A percentile compares a stretch with the other conserved stretches of the same genome.
These are phyloP conservation scores for Ascochyta pisi DNA, from an alignment of 2,329 filamentous ascomycete species.

Conservation along the genomic window DNA sequence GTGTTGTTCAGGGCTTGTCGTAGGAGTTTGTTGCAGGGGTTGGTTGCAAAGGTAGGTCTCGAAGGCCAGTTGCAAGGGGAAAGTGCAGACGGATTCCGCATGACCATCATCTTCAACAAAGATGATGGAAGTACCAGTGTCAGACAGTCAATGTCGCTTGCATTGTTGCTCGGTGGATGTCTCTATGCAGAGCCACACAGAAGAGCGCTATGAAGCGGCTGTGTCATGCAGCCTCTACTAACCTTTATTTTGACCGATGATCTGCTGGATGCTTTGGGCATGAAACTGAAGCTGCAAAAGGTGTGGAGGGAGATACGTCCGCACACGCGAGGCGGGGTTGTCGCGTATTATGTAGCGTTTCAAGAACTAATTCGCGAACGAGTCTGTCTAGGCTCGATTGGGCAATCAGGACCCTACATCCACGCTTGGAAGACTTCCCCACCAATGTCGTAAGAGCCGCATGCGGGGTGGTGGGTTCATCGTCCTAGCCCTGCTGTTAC, in stretches of 20 bases:
- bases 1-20: not conserved
- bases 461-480: constrained; percentile 31
- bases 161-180: constrained; percentile 8
- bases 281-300: constrained; percentile 1
- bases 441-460: constrained; percentile 36
- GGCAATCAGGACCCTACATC: constrained; percentile 39
- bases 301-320: constrained; percentile 9
- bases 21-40: constrained; percentile 3
- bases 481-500: constrained; percentile 19
- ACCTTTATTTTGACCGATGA: not conserved
- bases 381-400: constrained; percentile 27
- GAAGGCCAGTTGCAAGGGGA: constrained; percentile 2
- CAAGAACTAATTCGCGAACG: constrained; percentile 16
- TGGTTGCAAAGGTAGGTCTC: constrained; percentile 13
- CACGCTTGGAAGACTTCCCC: constrained; percentile 32
- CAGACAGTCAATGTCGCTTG: constrained; percentile 11
- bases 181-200: constrained; percentile 10
- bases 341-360: constrained; percentile 30
- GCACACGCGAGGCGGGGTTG: constrained; percentile 37
- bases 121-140: not conserved
- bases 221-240: constrained; percentile 8
- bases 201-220: constrained; percentile 9
- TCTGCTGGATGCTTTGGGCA: not conserved
- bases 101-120: not conserved
- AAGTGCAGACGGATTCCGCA: constrained; percentile 1